Conservation (phyloP, 1,284 basidiomycete species). For the Ganoderma sinense region DNA sequence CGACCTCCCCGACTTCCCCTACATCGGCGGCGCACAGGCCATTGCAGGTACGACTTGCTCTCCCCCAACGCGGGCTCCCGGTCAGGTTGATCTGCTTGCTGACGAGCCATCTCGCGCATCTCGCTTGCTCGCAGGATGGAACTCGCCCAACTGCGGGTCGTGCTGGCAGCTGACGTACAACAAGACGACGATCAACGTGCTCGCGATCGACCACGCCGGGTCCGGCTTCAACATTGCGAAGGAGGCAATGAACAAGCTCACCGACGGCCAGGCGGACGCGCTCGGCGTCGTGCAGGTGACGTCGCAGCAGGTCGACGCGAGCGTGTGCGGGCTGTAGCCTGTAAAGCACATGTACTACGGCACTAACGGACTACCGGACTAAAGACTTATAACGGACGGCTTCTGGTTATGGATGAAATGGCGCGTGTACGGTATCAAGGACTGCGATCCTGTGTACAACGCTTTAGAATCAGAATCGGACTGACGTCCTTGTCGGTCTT, state of each 20-base stretch:
- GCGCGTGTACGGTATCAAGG: background rate
- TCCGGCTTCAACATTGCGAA: slow-evolving; percentile 50
- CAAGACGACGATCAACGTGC: slow-evolving; percentile 46
- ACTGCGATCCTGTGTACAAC: background rate
- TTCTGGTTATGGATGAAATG: background rate
- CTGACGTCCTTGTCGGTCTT: slow-evolving; percentile 43
- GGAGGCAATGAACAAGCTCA: slow-evolving; percentile 52
- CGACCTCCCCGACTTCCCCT: slow-evolving; percentile 53
- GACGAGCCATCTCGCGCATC: background rate
- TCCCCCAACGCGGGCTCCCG: slow-evolving; percentile 41
- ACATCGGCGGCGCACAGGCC: slow-evolving; percentile 53
- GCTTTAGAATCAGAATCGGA: background rate
- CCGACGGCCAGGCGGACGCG: slow-evolving; percentile 44
- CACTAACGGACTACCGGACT: background rate
- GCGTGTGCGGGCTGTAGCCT: slow-evolving; percentile 37
- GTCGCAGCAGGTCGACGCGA: slow-evolving; percentile 42
- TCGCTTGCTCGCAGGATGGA: slow-evolving; percentile 39
- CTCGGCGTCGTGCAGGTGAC: slow-evolving; percentile 48
- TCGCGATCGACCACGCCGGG: slow-evolving; percentile 49
- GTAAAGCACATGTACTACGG: no score
- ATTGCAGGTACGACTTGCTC: slow-evolving; percentile 47
- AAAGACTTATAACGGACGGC: background rate
- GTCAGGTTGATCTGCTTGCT: slow-evolving; percentile 35
- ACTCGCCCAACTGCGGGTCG: slow-evolving; percentile 52
- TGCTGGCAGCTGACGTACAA: slow-evolving; percentile 54